phyloP scores from a whole-genome alignment of 805 yeast genomes.

The Ascoidea asiatica region DNA sequence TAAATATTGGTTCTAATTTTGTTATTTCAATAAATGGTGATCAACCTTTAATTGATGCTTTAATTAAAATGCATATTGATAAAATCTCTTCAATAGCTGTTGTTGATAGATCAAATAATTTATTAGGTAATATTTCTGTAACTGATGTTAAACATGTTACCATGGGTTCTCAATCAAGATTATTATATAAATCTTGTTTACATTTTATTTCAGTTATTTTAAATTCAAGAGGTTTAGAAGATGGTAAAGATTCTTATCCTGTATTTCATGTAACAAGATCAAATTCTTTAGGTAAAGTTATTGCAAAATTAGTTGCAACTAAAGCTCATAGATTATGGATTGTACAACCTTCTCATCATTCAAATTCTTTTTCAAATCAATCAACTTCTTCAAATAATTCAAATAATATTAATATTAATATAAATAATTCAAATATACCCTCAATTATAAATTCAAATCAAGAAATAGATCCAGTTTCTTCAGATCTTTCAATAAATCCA shows the following conservation, averaged over 20 bases:
- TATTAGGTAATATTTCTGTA: conserved; percentile 86
- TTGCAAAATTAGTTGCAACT: conserved; percentile 93
- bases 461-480: background rate
- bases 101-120: conserved; percentile 59
- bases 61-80: conserved; percentile 70
- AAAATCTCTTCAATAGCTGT: conserved; percentile 88
- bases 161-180: conserved; percentile 72
- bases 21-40: conserved; percentile 83
- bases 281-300: conserved; percentile 72
- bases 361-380: conserved; percentile 11
- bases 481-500: background rate
- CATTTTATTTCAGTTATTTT: conserved; percentile 81
- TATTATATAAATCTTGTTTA: conserved; percentile 70
- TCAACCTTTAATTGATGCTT: conserved; percentile 74
- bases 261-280: conserved; percentile 81
- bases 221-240: conserved; percentile 78
- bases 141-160: conserved; percentile 88
- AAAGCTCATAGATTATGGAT: conserved; percentile 85
- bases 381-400: conserved; percentile 13
- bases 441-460: background rate
- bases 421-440: conserved; percentile 4
- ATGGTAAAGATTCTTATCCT: conserved; percentile 94
- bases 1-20: conserved; percentile 53
- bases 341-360: conserved; percentile 36
- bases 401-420: conserved; percentile 4